These are phyloP conservation scores for Epichloe gansuensis DNA, from an alignment of 2,329 filamentous ascomycete species.

Conservation along the genomic window DNA sequence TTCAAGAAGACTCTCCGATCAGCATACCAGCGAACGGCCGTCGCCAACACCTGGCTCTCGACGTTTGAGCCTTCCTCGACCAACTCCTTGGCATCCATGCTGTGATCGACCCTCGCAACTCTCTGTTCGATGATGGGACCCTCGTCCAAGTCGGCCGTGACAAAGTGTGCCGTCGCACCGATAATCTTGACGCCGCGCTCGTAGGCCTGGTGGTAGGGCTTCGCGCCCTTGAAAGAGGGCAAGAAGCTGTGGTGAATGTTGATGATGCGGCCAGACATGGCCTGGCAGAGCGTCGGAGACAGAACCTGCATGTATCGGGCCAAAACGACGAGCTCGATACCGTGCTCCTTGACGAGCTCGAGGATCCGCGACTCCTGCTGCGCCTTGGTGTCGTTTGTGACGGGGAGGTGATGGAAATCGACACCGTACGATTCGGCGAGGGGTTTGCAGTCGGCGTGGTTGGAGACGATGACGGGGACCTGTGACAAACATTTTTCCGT, in stretches of 20 bases:
- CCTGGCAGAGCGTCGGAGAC: conserved; percentile 58
- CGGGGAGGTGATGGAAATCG: conserved; percentile 69
- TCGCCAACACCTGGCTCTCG: conserved; percentile 70
- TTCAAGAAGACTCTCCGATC: conserved; percentile 70
- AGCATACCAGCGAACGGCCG: conserved; percentile 74
- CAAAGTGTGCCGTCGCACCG: conserved; percentile 75
- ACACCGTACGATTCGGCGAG: conserved; percentile 64
- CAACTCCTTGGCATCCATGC: conserved; percentile 61
- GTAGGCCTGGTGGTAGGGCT: conserved; percentile 80
- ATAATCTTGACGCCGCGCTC: conserved; percentile 83
- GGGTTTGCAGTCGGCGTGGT: conserved; percentile 61
- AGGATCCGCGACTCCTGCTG: conserved; percentile 62
- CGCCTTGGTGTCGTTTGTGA: conserved; percentile 65
- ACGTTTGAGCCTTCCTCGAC: conserved; percentile 74
- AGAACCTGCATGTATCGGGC: conserved; percentile 85
- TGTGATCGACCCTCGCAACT: conserved; percentile 64
- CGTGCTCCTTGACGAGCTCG: conserved; percentile 54
- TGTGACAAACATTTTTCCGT: background rate
- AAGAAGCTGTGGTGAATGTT: conserved; percentile 86
- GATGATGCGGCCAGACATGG: conserved; percentile 79
- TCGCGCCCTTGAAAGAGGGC: conserved; percentile 78
- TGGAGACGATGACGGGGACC: conserved; percentile 68
- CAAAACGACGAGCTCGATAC: conserved; percentile 67
- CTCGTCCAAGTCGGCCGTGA: conserved; percentile 75
- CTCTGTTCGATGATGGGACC: conserved; percentile 83